A percentile compares a stretch with the other conserved stretches of the same genome.
Evolutionary conservation across 257 asterid genomes (phyloP).

Genomic region (Nicotiana attenuata): DNA sequence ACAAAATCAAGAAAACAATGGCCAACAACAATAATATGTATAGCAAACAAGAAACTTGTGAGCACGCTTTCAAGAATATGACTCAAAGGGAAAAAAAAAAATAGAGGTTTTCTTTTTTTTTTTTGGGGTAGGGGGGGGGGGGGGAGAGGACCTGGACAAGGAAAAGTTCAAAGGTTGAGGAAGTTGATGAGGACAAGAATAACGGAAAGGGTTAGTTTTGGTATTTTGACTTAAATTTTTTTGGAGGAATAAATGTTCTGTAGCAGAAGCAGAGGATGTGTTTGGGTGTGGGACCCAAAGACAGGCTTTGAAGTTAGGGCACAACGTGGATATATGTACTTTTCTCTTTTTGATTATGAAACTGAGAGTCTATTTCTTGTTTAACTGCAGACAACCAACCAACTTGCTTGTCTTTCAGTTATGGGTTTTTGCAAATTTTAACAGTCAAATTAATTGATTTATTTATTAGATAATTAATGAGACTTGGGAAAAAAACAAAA

Average conservation of each 20-base stretch:
- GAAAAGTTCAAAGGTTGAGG: constrained; percentile 20
- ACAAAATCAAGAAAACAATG: not conserved
- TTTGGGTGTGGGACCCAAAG: not conserved
- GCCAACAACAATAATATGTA: not conserved
- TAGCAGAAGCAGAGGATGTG: not conserved
- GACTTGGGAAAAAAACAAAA: not conserved
- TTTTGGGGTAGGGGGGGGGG: not conserved
- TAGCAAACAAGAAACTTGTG: constrained; percentile 1
- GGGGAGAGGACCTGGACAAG: not conserved
- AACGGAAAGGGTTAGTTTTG: constrained; percentile 35
- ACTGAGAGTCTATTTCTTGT: not conserved
- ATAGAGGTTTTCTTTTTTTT: not conserved
- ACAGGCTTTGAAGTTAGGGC: not conserved
- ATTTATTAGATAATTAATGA: not conserved
- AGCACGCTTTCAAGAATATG: constrained; percentile 3
- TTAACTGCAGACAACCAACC: constrained; percentile 17
- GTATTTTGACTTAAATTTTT: not conserved
- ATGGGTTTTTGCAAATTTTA: not conserved
- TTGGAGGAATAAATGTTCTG: constrained; percentile 10
- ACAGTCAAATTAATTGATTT: not conserved
- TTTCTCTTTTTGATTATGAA: not conserved
- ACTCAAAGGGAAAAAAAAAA: not conserved
- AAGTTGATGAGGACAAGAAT: constrained; percentile 21
- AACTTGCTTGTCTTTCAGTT: not conserved
- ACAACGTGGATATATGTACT: not conserved